Percentiles rank a stretch among this genome's conserved stretches.
Conservation (phyloP, 2,329 filamentous ascomycete species). For the Boeremia exigua region DNA sequence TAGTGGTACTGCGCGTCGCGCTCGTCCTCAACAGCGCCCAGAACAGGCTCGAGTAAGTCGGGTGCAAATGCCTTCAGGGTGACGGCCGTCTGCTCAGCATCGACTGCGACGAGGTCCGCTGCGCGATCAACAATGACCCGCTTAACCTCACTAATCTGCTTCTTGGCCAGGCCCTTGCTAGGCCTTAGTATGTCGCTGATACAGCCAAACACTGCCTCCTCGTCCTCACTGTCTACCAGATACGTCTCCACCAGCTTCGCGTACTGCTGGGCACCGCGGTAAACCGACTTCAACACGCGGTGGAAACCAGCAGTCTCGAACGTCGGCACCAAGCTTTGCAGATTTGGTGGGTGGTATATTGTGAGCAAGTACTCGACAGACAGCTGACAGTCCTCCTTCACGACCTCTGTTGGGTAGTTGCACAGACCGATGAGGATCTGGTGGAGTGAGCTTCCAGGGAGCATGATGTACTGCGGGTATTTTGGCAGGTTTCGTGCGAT, state of each 20-base stretch:
- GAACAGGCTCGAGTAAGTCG: conserved; percentile 69
- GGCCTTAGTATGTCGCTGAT: conserved; percentile 76
- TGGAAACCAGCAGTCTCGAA: conserved; percentile 85
- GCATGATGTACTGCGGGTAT: conserved; percentile 91
- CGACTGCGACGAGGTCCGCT: conserved; percentile 68
- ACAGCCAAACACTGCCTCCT: conserved; percentile 76
- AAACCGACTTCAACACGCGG: conserved; percentile 88
- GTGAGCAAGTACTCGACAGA: conserved; percentile 95
- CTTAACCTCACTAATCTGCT: conserved; percentile 76
- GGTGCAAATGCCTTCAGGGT: conserved; percentile 68
- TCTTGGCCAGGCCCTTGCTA: conserved; percentile 66
- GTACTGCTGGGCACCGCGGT: conserved; percentile 79
- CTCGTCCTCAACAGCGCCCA: conserved; percentile 67
- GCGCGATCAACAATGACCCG: conserved; percentile 70
- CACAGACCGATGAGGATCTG: conserved; percentile 83
- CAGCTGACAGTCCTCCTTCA: conserved; percentile 94
- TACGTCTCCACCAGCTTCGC: conserved; percentile 78
- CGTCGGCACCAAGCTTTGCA: conserved; percentile 74
- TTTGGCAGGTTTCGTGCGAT: conserved; percentile 94
- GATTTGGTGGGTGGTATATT: conserved; percentile 86
- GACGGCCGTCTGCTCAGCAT: conserved; percentile 69
- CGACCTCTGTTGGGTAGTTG: conserved; percentile 77
- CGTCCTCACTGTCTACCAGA: conserved; percentile 83
- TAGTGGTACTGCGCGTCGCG: conserved; percentile 76
- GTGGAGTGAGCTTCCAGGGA: conserved; percentile 85